Percentiles rank a stretch among this genome's conserved stretches.
Evolutionary conservation across 2,329 filamentous ascomycete genomes (phyloP).

Genomic region (Hypoxylon sp.): DNA sequence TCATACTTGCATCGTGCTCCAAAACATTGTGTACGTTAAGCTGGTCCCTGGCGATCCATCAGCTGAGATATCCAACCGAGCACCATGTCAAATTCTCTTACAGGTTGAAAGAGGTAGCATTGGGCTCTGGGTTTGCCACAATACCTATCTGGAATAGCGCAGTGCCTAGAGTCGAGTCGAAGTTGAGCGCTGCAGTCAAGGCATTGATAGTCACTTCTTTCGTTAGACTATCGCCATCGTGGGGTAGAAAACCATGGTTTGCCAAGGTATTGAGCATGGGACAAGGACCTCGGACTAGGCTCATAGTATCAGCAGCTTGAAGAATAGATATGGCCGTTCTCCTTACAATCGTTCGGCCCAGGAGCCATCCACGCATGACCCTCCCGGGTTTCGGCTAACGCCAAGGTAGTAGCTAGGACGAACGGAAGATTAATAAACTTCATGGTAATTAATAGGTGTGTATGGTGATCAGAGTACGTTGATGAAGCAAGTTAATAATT

Average conservation of each 20-base stretch:
- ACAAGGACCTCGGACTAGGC: slow-evolving; percentile 55
- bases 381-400: neutral
- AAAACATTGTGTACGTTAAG: slow-evolving; percentile 57
- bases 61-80: too few relatives aligned
- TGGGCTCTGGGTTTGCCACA: slow-evolving; percentile 53
- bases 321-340: neutral
- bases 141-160: slow-evolving; percentile 56
- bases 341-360: slow-evolving; percentile 25
- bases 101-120: slow-evolving; percentile 54
- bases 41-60: slow-evolving; percentile 44
- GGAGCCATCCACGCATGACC: slow-evolving; percentile 15
- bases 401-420: slow-evolving; percentile 1
- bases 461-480: too few relatives aligned
- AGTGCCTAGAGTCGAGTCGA: slow-evolving; percentile 50
- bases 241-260: slow-evolving; percentile 60
- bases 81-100: too few relatives aligned
- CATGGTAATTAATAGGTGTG: slow-evolving; percentile 2
- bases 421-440: neutral
- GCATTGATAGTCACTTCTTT: slow-evolving; percentile 49
- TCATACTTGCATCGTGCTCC: slow-evolving; percentile 59
- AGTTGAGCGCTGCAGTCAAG: slow-evolving; percentile 53
- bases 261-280: slow-evolving; percentile 62
- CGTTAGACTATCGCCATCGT: slow-evolving; percentile 54
- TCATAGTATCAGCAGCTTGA: slow-evolving; percentile 7
- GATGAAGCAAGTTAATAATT: too few relatives aligned